Base-by-base conservation (phyloP, 75 land plant genomes). In the Sequoia sempervirens region DNA sequence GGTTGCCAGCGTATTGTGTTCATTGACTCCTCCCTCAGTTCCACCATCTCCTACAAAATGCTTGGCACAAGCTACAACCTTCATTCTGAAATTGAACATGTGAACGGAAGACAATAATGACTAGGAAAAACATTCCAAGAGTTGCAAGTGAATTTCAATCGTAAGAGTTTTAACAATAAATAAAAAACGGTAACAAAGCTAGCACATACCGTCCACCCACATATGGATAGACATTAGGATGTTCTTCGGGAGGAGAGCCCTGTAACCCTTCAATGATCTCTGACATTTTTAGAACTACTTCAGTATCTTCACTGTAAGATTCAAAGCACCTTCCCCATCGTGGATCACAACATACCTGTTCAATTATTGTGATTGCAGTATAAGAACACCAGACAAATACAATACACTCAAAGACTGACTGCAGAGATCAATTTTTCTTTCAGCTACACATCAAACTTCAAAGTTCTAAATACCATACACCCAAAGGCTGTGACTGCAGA, bases 1-100 rank as follows among this genome's bases (percentile, higher is more conserved):
- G 79, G 85, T 83, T 32, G 82, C 41, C 15, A 86, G 79, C 0
- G 97, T 92, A 83, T 95, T 90, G 50, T 92, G 90, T 50, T 93
- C 95, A 83, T 96, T 93, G 79, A 90, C 84, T 18, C 99, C 99
- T 74, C 76, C 54, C 0, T 86, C 85, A 34, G 97, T 96, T n/a
- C 99, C 99, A 0, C 99, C 99, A 85, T 96, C 97, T 53, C 99
- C 99, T 38, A 95, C 93, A 86, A 91, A 96, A 88, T 96, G 99
- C 91, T 96, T 96, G 36, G 99, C 97, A 84, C 94, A 95, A 28
- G 97, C 95, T 83, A 93, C 81, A 47, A 96, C 95, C 86, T 95
- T 94, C 78, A 84, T 81, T 69, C 98, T 96, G 94, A 23, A 85
- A 68, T 69, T n/a, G 12, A 36, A 46, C 14, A 75, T 75, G 23